These are phyloP conservation scores for Peronospora destructor DNA, from an alignment of 352 stramenopile species.

Conservation along the genomic window DNA sequence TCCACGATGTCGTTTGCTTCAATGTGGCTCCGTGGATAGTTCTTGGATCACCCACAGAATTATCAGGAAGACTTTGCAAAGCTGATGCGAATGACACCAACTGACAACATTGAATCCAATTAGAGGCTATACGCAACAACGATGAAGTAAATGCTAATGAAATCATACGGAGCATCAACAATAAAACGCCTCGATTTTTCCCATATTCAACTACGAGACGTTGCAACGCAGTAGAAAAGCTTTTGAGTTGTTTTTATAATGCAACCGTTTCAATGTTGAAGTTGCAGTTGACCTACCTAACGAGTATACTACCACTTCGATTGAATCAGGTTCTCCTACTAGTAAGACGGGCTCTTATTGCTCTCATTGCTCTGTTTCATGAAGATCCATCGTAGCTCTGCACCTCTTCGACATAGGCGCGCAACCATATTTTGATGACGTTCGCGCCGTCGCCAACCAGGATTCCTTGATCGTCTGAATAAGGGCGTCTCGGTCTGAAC, in stretches of 20 bases:
- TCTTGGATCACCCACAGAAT: not conserved
- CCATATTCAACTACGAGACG: too few species aligned
- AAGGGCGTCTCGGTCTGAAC: not conserved
- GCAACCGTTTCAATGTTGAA: not conserved
- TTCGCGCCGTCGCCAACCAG: not conserved
- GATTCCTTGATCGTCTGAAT: not conserved
- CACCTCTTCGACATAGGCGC: not conserved
- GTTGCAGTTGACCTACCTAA: not conserved
- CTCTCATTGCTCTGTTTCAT: not conserved
- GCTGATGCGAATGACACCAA: not conserved
- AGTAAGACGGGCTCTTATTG: not conserved
- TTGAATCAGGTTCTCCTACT: not conserved
- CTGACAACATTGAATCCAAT: not conserved
- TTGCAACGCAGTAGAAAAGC: not conserved
- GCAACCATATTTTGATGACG: not conserved
- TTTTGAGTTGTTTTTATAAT: not conserved
- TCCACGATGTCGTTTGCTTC: not conserved
- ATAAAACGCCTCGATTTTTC: not conserved
- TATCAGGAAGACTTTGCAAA: not conserved
- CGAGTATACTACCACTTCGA: not conserved
- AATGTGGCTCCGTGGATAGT: not conserved
- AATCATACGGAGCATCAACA: too few species aligned
- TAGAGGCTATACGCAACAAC: not conserved
- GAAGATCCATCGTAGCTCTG: not conserved
- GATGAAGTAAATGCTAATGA: too few species aligned